Base-by-base conservation (phyloP, 148 eudicot species). In the Chenopodium quinoa region DNA sequence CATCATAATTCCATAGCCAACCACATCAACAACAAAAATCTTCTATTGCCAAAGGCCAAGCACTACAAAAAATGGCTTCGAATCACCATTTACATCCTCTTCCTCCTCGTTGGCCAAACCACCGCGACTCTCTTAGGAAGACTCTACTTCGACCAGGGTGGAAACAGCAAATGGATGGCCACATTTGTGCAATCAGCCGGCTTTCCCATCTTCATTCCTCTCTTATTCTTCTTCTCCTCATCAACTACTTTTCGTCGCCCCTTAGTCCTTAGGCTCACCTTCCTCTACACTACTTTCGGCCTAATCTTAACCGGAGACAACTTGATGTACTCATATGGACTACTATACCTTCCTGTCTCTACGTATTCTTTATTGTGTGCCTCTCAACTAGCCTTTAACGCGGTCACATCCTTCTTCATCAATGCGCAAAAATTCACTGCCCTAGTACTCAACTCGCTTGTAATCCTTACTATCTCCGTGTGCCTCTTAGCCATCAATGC, bases 81-180 rank as follows among this genome's bases (percentile, higher is more conserved):
- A 9, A 75, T 87, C 11, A 29, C 72, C 22, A 50, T 54, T 9
- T 89, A 82, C 75, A 89, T 71, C 75, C 11, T 87, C 52, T 80
- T 87, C 17, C 47, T 82, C 7, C 84, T 89, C 0, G 79, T 75
- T 0, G 89, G 89, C 71, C 87, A 87, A 80, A 87, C 87, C 1
- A 27, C 64, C 0, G 91, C 84, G 23, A 84, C 80, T 46, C 84
- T 89, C 25, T 65, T 89, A 72, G 91, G 91, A 4, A 75, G 88
- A 27, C 82, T 89, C 7, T 89, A 89, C 84, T 85, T 69, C 8
- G 83, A 85, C 83, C 78, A 85, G 37, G 91, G 91, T 20, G 91
- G 91, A 31, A 87, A 87, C n/a, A 89, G 91, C 82, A 89, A 87
- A 80, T 89, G 91, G 91, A 71, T 89, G 85, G 84, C 88, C 44